Evolutionary conservation across 2,329 filamentous ascomycete genomes (phyloP), one percentile per base, ranked within the genome.

Genomic region (Aspergillus awamori): DNA sequence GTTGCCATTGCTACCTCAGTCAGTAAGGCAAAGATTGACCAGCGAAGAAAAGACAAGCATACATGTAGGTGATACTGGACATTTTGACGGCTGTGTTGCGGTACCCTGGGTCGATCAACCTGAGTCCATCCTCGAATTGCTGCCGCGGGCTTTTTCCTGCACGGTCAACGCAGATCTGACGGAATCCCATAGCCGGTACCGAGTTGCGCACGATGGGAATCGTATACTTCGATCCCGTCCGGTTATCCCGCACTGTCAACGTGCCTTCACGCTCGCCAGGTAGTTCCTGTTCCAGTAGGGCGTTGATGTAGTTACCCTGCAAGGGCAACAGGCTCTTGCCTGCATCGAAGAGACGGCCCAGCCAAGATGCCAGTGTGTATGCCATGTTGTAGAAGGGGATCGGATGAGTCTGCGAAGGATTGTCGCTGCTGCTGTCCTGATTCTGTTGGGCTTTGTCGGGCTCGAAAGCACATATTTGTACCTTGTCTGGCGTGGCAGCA

Each of bases 61-160:
- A 55, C 53, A 55, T 55, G 53, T 55, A 55, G 6, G 53, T 55
- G 38, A 55, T 55, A n/a, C 24, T 30, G 11, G 53, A 55, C 53
- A 41, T 43, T 10, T 39, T 43, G 5, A 55, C 53, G 4, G 53
- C 53, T n/a, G 53, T 55, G 39, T 55, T 55, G 36, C 39, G 38
- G 24, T 41, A 55, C 15, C 53, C 53, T 1, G 53, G 53, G 26
- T 55, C 53, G 15, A 55, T 41, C 47, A 51, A 26, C 26, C 47
- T 15, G 8, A 51, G 47, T 2, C 47, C 47, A 33, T 51, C 47
- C 28, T 51, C 47, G 13, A 51, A 51, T 24, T 51, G 47, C 47
- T 51, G 47, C 6, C 47, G 47, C n/a, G 26, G 47, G 26, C 26
- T 51, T 26, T 51, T 51, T 15, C 26, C 47, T 28, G 47, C 47